Evolutionary conservation across 1,139 yeast genomes (phyloP).

Genomic region (Geotrichum candidum): DNA sequence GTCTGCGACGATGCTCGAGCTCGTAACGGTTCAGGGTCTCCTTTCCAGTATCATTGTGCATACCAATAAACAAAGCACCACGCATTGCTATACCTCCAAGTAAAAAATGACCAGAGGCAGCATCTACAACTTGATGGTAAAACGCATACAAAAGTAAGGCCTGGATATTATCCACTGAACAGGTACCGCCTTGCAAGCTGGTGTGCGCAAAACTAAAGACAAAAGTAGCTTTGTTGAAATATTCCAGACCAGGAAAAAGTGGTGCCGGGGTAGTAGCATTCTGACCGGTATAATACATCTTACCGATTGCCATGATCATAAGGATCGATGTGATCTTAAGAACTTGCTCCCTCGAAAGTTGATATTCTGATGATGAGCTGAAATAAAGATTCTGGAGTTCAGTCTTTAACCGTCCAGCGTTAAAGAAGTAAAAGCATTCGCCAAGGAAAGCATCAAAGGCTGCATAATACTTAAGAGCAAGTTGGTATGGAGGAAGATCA

Average conservation of each 20-base stretch:
- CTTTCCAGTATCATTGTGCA: slow-evolving; percentile 44
- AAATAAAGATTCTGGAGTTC: slow-evolving; percentile 20
- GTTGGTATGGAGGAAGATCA: slow-evolving; percentile 68
- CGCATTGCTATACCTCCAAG: slow-evolving; percentile 75
- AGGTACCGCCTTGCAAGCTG: slow-evolving; percentile 22
- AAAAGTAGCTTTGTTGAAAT: slow-evolving; percentile 23
- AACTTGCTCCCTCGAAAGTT: slow-evolving; percentile 19
- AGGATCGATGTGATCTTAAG: slow-evolving; percentile 60
- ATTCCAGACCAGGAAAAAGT: slow-evolving; percentile 22
- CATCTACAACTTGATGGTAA: slow-evolving; percentile 78
- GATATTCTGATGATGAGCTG: slow-evolving; percentile 6
- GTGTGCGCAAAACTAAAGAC: slow-evolving; percentile 22
- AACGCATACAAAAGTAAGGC: slow-evolving; percentile 71
- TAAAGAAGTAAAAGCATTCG: slow-evolving; percentile 81
- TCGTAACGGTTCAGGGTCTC: slow-evolving; percentile 19
- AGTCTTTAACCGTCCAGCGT: slow-evolving; percentile 48
- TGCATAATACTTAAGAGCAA: slow-evolving; percentile 68
- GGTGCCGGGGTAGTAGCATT: neutral
- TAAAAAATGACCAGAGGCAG: slow-evolving; percentile 75
- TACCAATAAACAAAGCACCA: slow-evolving; percentile 66
- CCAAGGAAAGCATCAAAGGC: slow-evolving; percentile 74
- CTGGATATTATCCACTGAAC: slow-evolving; percentile 51
- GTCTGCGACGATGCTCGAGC: slow-evolving; percentile 68
- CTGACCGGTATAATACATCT: slow-evolving; percentile 48
- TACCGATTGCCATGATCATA: slow-evolving; percentile 75